phyloP scores from a whole-genome alignment of 495 filamentous ascomycete species.

The Aspergillus kassunensis region DNA sequence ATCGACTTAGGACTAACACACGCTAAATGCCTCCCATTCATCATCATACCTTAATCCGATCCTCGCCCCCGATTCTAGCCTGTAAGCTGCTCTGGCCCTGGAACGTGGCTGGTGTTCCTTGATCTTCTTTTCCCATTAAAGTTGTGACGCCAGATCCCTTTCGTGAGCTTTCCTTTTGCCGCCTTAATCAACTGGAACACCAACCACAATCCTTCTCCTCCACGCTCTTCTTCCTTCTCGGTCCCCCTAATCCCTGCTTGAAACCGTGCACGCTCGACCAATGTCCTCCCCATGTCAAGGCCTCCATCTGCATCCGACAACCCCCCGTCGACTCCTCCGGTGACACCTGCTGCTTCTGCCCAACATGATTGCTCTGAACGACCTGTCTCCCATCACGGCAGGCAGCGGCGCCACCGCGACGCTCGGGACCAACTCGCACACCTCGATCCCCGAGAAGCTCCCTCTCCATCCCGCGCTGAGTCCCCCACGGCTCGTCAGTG shows the following conservation, averaged over 20 bases:
- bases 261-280: constrained; percentile 40
- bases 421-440: constrained; percentile 33
- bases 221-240: constrained; percentile 17
- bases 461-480: constrained; percentile 39
- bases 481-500: constrained; percentile 39
- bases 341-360: constrained; percentile 47
- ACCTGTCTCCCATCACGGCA: constrained; percentile 30
- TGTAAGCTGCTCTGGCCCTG: constrained; percentile 31
- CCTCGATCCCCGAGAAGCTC: constrained; percentile 29
- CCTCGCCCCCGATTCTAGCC: constrained; percentile 21
- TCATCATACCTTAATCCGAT: constrained; percentile 10
- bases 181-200: constrained; percentile 11
- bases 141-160: constrained; percentile 22
- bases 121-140: constrained; percentile 18
- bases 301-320: constrained; percentile 46
- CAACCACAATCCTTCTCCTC: constrained; percentile 20
- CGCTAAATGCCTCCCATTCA: neutral
- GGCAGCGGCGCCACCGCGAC: constrained; percentile 40
- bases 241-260: constrained; percentile 29
- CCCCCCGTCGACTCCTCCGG: constrained; percentile 44
- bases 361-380: constrained; percentile 44
- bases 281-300: constrained; percentile 57
- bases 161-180: constrained; percentile 16
- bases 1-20: constrained; percentile 7
- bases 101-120: constrained; percentile 32